Conservation (phyloP, 768 basidiomycete genomes). For the Boletellus ananas region DNA sequence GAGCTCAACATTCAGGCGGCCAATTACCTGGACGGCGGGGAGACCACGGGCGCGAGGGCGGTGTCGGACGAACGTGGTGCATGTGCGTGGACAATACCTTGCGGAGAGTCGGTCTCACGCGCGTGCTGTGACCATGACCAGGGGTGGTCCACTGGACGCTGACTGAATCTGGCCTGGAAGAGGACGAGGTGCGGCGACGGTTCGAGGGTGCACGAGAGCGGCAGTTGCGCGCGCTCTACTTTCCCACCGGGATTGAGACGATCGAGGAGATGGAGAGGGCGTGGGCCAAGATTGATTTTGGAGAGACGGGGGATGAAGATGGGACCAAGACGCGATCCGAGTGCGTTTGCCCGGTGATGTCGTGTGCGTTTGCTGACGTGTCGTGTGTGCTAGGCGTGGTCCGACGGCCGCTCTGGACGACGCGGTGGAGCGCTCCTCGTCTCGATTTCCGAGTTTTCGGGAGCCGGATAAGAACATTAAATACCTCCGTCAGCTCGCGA, state of each 20-base stretch:
- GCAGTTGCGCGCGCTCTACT: constrained; percentile 42
- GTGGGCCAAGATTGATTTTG: constrained; percentile 33
- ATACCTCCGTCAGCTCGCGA: constrained; percentile 44
- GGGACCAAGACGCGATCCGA: not conserved
- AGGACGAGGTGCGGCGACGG: constrained; percentile 34
- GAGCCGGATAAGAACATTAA: constrained; percentile 33
- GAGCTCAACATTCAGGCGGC: constrained; percentile 52
- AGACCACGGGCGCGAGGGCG: constrained; percentile 38
- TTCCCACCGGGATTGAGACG: constrained; percentile 47
- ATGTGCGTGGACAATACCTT: constrained; percentile 12
- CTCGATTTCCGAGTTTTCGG: constrained; percentile 31
- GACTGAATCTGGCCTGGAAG: constrained; percentile 33
- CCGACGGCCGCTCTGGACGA: not conserved
- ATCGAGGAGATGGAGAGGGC: constrained; percentile 26
- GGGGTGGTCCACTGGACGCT: constrained; percentile 65
- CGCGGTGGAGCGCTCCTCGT: constrained; percentile 4
- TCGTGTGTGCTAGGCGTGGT: not conserved
- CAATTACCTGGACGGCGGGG: constrained; percentile 42
- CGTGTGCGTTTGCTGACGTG: not conserved
- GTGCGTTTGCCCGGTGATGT: constrained; percentile 1
- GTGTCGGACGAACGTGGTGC: constrained; percentile 12
- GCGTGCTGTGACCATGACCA: constrained; percentile 21
- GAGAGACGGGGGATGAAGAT: constrained; percentile 11
- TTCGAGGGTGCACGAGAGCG: constrained; percentile 37
- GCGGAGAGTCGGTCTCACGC: not conserved